Conservation (phyloP, 257 asterid species). For the Solanum neorickii region DNA sequence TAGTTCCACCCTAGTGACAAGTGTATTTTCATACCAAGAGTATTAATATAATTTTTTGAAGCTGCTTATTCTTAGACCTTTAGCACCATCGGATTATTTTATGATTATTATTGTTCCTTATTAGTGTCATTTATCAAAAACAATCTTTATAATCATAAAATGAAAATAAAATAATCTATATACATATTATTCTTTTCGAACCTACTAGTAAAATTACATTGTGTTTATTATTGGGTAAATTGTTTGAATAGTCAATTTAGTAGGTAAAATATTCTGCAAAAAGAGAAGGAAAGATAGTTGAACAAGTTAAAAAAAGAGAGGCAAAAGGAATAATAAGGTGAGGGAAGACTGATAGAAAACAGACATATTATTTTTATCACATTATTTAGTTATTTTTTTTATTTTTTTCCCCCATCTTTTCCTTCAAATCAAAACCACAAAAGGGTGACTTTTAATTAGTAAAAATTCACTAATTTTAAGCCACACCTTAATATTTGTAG, state of each 20-base stretch:
- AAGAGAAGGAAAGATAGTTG: conserved; percentile 6
- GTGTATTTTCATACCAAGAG: background rate
- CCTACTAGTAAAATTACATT: background rate
- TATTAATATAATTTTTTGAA: too few species aligned
- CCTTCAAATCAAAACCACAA: background rate
- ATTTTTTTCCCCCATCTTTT: background rate
- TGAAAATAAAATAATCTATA: too few species aligned
- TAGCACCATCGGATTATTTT: background rate
- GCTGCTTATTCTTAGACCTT: background rate
- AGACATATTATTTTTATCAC: background rate
- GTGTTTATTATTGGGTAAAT: background rate
- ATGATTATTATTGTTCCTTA: background rate
- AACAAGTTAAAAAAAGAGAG: conserved; percentile 1
- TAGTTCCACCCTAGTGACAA: background rate
- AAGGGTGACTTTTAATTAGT: background rate
- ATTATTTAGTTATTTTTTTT: background rate
- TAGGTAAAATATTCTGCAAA: background rate
- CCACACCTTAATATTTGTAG: background rate
- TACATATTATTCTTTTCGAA: background rate
- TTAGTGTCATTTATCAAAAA: background rate
- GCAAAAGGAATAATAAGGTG: conserved; percentile 21
- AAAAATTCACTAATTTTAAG: background rate
- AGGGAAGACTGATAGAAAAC: conserved; percentile 5
- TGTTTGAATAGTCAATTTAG: background rate
- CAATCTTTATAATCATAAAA: background rate